Evolutionary conservation across 2,329 filamentous ascomycete species (phyloP).

Genomic region (Botryotinia calthae): DNA sequence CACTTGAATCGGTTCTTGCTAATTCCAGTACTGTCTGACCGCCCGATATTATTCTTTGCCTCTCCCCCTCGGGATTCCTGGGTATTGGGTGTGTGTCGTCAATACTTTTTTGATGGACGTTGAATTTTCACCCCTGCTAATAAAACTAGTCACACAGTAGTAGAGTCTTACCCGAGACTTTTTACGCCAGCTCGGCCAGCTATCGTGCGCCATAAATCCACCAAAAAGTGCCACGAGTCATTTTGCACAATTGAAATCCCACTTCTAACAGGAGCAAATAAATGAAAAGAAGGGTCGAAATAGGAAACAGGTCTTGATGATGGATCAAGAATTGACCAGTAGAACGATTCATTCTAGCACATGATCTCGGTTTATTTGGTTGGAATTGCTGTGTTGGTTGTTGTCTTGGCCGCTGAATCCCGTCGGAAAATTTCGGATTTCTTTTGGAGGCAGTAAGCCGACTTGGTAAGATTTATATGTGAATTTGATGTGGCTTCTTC

Average conservation of each 20-base stretch:
- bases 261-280: conserved; percentile 6
- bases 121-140: conserved; percentile 8
- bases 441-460: background rate
- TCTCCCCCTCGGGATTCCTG: background rate
- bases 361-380: background rate
- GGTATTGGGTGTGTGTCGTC: background rate
- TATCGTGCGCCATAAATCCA: background rate
- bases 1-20: conserved; percentile 2
- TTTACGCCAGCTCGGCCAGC: background rate
- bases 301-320: background rate
- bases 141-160: background rate
- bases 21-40: background rate
- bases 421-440: conserved; percentile 12
- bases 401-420: background rate
- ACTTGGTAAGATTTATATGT: background rate
- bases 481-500: background rate
- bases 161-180: conserved; percentile 9
- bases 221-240: conserved; percentile 16
- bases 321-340: background rate
- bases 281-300: background rate
- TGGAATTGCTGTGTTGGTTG: background rate
- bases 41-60: background rate
- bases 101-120: background rate
- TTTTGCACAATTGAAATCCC: conserved; percentile 3
- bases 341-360: background rate